Evolutionary conservation across 1,284 basidiomycete species (phyloP).

Genomic region (Irpex sp.): DNA sequence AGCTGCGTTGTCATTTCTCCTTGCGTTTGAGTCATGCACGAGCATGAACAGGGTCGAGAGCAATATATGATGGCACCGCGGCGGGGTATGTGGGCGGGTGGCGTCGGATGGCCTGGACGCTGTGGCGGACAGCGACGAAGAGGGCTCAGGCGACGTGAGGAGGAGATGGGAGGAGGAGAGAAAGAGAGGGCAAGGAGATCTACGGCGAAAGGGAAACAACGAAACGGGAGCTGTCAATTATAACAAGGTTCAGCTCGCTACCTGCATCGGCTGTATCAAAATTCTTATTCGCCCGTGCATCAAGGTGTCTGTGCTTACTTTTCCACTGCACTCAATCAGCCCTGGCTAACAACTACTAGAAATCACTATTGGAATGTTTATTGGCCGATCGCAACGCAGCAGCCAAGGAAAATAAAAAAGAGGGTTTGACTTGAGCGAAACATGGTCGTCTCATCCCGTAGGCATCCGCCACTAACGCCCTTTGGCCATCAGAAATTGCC

Average conservation of each 20-base stretch:
- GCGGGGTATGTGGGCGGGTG: constrained; percentile 5
- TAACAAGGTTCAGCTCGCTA: constrained; percentile 12
- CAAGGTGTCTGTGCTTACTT: too few species aligned
- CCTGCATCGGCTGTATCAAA: constrained; percentile 8
- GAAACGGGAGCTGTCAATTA: constrained; percentile 17
- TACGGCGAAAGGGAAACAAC: constrained; percentile 10
- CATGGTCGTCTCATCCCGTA: neutral
- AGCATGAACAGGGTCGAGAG: neutral
- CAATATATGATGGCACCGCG: neutral
- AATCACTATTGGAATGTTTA: neutral
- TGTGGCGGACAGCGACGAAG: neutral
- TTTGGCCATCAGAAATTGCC: constrained; percentile 11
- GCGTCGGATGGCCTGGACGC: neutral
- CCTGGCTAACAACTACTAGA: neutral
- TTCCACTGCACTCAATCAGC: too few species aligned
- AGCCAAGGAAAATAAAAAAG: neutral
- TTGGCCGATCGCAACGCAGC: too few species aligned
- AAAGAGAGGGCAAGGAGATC: constrained; percentile 8
- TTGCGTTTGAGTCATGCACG: constrained; percentile 7
- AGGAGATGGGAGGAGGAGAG: constrained; percentile 6
- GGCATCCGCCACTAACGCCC: neutral
- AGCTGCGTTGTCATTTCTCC: constrained; percentile 27
- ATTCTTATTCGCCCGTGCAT: neutral
- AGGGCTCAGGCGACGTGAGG: neutral
- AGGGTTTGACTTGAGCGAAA: neutral